Evolutionary conservation across 768 basidiomycete genomes (phyloP).

Genomic region (Suillus occidentalis): DNA sequence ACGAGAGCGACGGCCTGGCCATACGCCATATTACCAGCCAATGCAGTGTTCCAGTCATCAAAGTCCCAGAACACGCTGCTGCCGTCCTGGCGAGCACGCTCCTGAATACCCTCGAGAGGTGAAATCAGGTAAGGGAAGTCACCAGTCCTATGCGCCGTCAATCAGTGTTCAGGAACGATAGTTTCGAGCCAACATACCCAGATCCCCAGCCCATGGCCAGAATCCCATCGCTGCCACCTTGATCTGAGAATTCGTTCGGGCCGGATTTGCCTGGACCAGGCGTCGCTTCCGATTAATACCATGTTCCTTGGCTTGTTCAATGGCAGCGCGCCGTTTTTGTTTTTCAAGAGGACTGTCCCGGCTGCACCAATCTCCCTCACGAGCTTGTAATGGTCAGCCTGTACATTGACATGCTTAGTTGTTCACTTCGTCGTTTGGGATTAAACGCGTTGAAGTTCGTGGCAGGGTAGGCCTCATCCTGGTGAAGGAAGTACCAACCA

Average conservation of each 20-base stretch:
- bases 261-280: conserved; percentile 60
- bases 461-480: conserved; percentile 56
- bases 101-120: conserved; percentile 75
- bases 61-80: conserved; percentile 64
- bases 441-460: conserved; percentile 73
- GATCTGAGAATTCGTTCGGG: conserved; percentile 64
- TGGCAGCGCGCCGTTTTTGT: conserved; percentile 54
- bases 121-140: conserved; percentile 76
- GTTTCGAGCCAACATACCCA: conserved; percentile 35
- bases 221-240: conserved; percentile 59
- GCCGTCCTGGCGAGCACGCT: conserved; percentile 58
- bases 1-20: conserved; percentile 64
- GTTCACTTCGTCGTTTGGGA: conserved; percentile 46
- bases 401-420: conserved; percentile 69
- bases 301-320: conserved; percentile 53
- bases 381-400: conserved; percentile 63
- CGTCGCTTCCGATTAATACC: conserved; percentile 55
- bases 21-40: conserved; percentile 46
- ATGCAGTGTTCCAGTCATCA: conserved; percentile 59
- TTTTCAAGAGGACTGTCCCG: conserved; percentile 77
- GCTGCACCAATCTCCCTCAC: conserved; percentile 75
- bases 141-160: conserved; percentile 42
- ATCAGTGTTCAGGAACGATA: background rate
- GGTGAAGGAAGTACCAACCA: conserved; percentile 63
- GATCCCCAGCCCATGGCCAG: conserved; percentile 90